A percentile compares a stretch with the other conserved stretches of the same genome.
phyloP scores from a whole-genome alignment of 164 flowering plant genomes.

The Stephania cephalantha region DNA sequence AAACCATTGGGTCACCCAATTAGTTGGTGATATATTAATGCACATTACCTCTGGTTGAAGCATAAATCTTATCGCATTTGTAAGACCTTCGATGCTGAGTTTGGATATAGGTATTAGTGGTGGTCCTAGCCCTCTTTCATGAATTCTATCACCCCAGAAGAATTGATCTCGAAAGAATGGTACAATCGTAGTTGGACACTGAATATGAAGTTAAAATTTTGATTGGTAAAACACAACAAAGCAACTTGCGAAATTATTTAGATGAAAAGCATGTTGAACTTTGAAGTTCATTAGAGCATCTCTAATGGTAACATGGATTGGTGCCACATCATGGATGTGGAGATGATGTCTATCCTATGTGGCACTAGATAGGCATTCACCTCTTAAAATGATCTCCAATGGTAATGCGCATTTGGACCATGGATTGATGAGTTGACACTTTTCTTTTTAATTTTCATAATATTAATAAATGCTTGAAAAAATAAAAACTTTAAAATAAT shows the following conservation, averaged over 20 bases:
- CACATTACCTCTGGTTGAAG: constrained; percentile 79
- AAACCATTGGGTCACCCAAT: no score
- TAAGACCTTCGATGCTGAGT: constrained; percentile 58
- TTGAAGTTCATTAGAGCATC: no score
- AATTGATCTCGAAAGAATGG: constrained; percentile 99
- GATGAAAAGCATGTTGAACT: neutral
- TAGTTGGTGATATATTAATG: neutral
- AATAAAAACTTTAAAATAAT: no score
- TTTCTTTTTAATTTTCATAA: no score
- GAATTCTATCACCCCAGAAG: constrained; percentile 88
- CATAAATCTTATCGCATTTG: constrained; percentile 77
- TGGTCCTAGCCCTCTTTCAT: constrained; percentile 77
- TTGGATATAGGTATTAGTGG: constrained; percentile 72
- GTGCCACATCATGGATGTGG: no score
- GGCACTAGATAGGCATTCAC: no score
- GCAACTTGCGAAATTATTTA: neutral
- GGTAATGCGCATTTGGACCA: no score
- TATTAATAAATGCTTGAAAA: no score
- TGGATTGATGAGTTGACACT: no score
- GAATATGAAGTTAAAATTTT: constrained; percentile 14
- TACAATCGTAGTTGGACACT: constrained; percentile 92
- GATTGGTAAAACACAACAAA: neutral
- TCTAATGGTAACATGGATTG: no score
- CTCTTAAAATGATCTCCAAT: no score
- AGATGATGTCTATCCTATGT: no score